Conservation (phyloP, 352 stramenopile species). For the Aphanomyces euteiches region DNA sequence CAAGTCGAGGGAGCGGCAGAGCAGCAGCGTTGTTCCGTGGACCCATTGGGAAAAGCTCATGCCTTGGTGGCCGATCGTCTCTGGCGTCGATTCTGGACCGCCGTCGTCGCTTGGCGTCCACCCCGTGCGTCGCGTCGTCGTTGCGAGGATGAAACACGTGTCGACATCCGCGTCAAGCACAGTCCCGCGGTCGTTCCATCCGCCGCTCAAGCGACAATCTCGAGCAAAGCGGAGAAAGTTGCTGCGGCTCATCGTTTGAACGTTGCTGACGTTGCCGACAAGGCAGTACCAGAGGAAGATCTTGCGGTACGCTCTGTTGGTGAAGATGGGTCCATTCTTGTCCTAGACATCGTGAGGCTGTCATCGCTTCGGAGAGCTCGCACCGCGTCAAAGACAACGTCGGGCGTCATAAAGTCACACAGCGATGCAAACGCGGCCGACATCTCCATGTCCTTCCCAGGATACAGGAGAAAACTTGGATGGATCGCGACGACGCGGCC, state of each 20-base stretch:
- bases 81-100: background rate
- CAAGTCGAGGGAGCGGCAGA: conserved; percentile 36
- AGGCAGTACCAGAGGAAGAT: conserved; percentile 70
- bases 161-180: conserved; percentile 56
- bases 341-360: background rate
- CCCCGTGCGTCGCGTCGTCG: background rate
- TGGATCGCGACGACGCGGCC: conserved; percentile 24
- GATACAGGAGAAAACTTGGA: conserved; percentile 25
- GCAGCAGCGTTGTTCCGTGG: conserved; percentile 45
- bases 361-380: background rate
- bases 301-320: conserved; percentile 55
- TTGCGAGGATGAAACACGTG: conserved; percentile 35
- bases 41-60: conserved; percentile 59
- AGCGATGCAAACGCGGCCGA: conserved; percentile 32
- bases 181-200: conserved; percentile 30
- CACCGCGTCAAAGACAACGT: conserved; percentile 25
- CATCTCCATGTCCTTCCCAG: conserved; percentile 10
- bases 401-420: conserved; percentile 33
- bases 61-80: background rate
- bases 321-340: conserved; percentile 36
- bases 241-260: conserved; percentile 54
- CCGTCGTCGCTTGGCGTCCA: background rate
- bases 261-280: conserved; percentile 55
- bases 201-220: conserved; percentile 49
- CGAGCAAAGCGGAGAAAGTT: conserved; percentile 65